Evolutionary conservation across 2,329 filamentous ascomycete genomes (phyloP).

Genomic region (Coniochaeta ligniaria): DNA sequence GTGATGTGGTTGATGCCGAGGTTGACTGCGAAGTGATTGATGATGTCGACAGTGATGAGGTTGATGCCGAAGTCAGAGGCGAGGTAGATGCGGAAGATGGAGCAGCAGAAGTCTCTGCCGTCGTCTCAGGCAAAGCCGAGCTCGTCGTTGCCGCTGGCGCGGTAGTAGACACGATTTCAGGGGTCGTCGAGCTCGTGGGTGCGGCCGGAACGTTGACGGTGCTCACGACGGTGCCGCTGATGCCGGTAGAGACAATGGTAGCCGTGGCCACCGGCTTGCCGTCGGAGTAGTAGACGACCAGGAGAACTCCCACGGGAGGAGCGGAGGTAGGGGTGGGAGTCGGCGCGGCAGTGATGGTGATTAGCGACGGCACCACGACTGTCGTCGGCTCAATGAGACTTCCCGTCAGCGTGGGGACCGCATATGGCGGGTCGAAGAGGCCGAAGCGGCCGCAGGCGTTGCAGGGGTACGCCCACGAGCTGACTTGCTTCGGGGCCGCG

Average conservation of each 20-base stretch:
- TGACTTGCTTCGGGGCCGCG: conserved; percentile 20
- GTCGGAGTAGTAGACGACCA: conserved; percentile 7
- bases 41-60: background rate
- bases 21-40: background rate
- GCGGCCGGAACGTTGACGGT: background rate
- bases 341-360: conserved; percentile 7
- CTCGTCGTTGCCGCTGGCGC: background rate
- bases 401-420: conserved; percentile 24
- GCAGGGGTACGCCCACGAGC: conserved; percentile 25
- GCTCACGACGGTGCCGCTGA: conserved; percentile 5
- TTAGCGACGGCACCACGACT: conserved; percentile 6
- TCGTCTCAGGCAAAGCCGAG: background rate
- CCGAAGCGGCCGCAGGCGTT: conserved; percentile 26
- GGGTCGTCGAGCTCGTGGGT: background rate
- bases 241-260: conserved; percentile 4
- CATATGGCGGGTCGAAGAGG: conserved; percentile 31
- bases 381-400: conserved; percentile 15
- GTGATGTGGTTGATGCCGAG: background rate
- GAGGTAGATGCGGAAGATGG: background rate
- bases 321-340: conserved; percentile 3
- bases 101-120: background rate
- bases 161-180: background rate
- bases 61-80: background rate
- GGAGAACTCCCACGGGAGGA: background rate
- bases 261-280: conserved; percentile 7